A percentile compares a stretch with the other conserved stretches of the same genome.
These are phyloP conservation scores for Globisporangium cylindrosporum DNA, from an alignment of 352 stramenopile species.

Conservation along the genomic window DNA sequence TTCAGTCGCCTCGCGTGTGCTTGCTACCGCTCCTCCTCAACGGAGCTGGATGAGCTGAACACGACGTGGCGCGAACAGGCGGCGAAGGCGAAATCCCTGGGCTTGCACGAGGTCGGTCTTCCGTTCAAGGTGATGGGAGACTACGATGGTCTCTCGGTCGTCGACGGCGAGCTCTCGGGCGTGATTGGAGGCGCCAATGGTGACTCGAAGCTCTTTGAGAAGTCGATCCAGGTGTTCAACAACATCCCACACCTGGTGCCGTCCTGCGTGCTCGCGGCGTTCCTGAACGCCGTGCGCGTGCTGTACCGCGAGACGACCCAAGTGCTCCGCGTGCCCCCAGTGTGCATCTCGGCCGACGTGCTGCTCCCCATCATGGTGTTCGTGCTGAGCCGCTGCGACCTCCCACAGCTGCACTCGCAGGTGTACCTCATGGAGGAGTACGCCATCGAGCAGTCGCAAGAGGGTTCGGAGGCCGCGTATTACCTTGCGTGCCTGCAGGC, in stretches of 20 bases:
- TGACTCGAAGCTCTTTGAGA: constrained; percentile 32
- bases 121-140: constrained; percentile 30
- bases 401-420: constrained; percentile 74
- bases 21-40: constrained; percentile 51
- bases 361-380: constrained; percentile 74
- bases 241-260: constrained; percentile 67
- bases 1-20: constrained; percentile 63
- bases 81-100: constrained; percentile 35
- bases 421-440: constrained; percentile 80
- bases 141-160: background rate
- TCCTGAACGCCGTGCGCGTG: constrained; percentile 61
- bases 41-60: constrained; percentile 72
- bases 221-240: constrained; percentile 71
- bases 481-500: constrained; percentile 80
- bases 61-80: constrained; percentile 56
- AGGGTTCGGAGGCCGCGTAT: constrained; percentile 78
- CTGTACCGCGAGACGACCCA: constrained; percentile 64
- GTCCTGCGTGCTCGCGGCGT: constrained; percentile 54
- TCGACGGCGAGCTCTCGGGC: constrained; percentile 3
- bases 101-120: constrained; percentile 56
- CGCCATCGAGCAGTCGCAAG: constrained; percentile 60
- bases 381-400: constrained; percentile 60
- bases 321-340: constrained; percentile 37
- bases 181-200: constrained; percentile 13
- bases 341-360: constrained; percentile 74